Evolutionary conservation across 257 asterid species (phyloP).

Genomic region (Coffea canephora): DNA sequence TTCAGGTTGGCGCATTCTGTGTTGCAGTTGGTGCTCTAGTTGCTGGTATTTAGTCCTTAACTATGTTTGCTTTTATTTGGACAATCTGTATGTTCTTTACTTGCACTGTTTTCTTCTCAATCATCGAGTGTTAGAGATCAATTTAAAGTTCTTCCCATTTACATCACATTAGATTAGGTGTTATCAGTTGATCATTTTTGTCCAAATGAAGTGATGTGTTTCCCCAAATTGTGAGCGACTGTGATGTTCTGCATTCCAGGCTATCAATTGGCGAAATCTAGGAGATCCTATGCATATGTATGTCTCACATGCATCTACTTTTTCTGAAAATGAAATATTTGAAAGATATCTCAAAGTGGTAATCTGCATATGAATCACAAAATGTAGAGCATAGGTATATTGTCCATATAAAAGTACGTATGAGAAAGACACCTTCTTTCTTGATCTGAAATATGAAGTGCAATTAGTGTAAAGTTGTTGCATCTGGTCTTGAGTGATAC

Average conservation of each 20-base stretch:
- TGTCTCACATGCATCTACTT: neutral
- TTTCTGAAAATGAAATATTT: neutral
- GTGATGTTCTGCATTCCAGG: neutral
- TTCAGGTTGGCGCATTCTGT: constrained; percentile 93
- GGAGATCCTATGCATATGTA: neutral
- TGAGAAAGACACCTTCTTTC: too few species aligned
- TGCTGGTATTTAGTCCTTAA: constrained; percentile 57
- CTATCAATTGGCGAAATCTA: neutral
- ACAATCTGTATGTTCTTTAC: neutral
- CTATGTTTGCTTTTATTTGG: neutral
- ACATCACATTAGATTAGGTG: neutral
- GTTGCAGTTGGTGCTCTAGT: constrained; percentile 85
- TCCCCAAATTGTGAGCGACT: neutral
- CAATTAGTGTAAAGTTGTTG: too few species aligned
- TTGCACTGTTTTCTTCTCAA: neutral
- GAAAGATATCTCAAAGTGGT: neutral
- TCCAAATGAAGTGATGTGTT: neutral
- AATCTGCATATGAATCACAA: neutral
- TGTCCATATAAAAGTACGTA: too few species aligned
- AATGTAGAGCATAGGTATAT: neutral
- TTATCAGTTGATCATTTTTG: neutral
- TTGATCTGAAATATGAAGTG: too few species aligned
- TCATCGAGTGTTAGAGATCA: neutral
- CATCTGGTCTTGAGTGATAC: too few species aligned
- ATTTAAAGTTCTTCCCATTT: constrained; percentile 1